Evolutionary conservation across 129 eudicot species (phyloP), one percentile per base, ranked within the genome.

Genomic region (Sambucus nigra): DNA sequence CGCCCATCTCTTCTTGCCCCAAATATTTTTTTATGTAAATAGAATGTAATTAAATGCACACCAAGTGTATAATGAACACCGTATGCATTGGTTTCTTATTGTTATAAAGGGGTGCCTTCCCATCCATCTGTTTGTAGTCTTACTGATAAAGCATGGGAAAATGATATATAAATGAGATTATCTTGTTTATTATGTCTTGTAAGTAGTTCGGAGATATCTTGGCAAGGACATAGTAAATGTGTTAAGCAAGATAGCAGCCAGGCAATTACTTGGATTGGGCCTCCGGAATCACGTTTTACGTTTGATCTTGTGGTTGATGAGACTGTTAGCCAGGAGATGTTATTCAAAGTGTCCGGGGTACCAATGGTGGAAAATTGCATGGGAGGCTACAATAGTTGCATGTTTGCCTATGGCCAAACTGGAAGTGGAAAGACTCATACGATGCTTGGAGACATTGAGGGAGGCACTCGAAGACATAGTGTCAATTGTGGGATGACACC

Each of bases 341-440:
- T 92, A 61, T 92, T 92, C 56, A 74, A 91, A 70, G 80, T 82
- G 87, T 91, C 78, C 70, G 99, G 99, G 63, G 66, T 92, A 65
- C 99, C 99, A 13, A 92, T 92, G 96, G 96, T 92, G 54, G 99
- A 92, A 80, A 92, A 92, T 67, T 92, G 99, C 64, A 73, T 92
- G 70, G 86, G 87, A 5, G 99, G 99, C 39, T 92, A 92, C 65
- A 92, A 92, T 61, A 92, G 99, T 64, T 92, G 94, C 45, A 80
- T 92, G 76, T 92, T 92, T 70, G 99, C 99, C 1, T 92, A 92
- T 55, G 99, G 99, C 38, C 99, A 92, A 94, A 92, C 99, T 0
- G 99, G 99, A 63, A 92, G 99, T 40, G 99, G 99, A 47, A 92
- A 92, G 77, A 92, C 99, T 22, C 65, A 73, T 61, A 92, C 99